phyloP scores from a whole-genome alignment of 345 rosid genomes.

The Mercurialis annua region DNA sequence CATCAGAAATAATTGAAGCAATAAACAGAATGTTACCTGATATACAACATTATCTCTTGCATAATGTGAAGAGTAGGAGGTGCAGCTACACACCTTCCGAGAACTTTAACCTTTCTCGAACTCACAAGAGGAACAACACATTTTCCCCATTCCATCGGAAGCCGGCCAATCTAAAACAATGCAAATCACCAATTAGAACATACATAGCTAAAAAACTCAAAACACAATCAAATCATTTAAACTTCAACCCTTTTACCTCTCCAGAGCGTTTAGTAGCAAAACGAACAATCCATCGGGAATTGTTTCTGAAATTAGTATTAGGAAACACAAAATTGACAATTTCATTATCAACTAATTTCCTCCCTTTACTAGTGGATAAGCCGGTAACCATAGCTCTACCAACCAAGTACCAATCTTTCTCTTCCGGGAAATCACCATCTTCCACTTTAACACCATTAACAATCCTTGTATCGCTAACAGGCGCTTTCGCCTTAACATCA shows the following conservation, averaged over 20 bases:
- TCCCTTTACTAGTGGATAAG: conserved; percentile 56
- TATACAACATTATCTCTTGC: conserved; percentile 52
- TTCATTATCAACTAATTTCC: conserved; percentile 49
- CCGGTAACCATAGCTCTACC: conserved; percentile 56
- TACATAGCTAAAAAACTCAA: not conserved
- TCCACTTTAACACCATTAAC: conserved; percentile 32
- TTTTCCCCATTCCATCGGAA: conserved; percentile 57
- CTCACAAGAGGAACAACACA: conserved; percentile 42
- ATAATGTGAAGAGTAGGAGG: conserved; percentile 40
- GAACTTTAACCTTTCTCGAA: conserved; percentile 42
- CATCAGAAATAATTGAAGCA: too few species aligned
- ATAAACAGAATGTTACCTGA: conserved; percentile 23
- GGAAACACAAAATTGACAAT: conserved; percentile 48
- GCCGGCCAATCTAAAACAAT: conserved; percentile 45
- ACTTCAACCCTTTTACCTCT: conserved; percentile 29
- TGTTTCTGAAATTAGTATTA: conserved; percentile 4
- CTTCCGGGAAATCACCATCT: conserved; percentile 47
- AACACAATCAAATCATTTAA: not conserved
- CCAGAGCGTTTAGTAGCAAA: conserved; percentile 56
- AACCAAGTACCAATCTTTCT: conserved; percentile 52
- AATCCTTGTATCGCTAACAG: conserved; percentile 17
- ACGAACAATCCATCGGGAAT: conserved; percentile 48
- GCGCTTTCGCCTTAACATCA: conserved; percentile 14
- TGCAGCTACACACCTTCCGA: conserved; percentile 46
- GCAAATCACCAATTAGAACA: not conserved